Percentiles rank a stretch among this genome's conserved stretches.
Evolutionary conservation across 208 protist genomes (phyloP).

Genomic region (Acanthamoeba lenticulata): DNA sequence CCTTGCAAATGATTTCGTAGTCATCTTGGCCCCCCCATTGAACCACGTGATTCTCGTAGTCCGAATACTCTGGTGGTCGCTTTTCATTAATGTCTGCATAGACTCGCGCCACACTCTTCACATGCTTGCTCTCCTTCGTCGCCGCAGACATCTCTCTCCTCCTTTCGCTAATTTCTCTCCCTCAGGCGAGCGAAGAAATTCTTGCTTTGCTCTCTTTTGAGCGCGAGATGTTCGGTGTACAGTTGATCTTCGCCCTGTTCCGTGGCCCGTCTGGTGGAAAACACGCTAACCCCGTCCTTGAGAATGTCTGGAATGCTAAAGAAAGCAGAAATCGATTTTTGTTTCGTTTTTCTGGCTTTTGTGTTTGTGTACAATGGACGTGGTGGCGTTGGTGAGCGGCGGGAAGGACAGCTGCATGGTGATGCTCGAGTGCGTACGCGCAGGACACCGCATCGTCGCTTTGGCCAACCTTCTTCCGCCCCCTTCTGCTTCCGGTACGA

Average conservation of each 20-base stretch:
- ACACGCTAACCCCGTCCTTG: too few species aligned
- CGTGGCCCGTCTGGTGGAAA: too few species aligned
- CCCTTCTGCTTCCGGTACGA: constrained; percentile 32
- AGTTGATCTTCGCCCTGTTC: too few species aligned
- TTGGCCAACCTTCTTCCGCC: constrained; percentile 95
- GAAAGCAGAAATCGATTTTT: too few species aligned
- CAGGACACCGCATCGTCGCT: constrained; percentile 96
- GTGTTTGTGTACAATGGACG: constrained; percentile 90
- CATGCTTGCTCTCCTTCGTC: constrained; percentile 47
- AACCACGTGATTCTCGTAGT: constrained; percentile 94
- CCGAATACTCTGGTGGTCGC: constrained; percentile 94
- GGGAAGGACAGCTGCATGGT: constrained; percentile 98
- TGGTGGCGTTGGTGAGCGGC: constrained; percentile 96
- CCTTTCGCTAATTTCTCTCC: not conserved
- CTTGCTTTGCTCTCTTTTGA: too few species aligned
- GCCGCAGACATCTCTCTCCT: not conserved
- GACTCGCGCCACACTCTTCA: constrained; percentile 63
- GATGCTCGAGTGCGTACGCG: constrained; percentile 93
- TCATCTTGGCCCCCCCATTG: constrained; percentile 93
- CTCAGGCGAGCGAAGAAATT: too few species aligned
- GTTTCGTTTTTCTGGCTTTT: not conserved
- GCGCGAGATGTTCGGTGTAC: too few species aligned
- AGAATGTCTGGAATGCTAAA: too few species aligned
- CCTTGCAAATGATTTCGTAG: constrained; percentile 97
- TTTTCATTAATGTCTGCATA: constrained; percentile 88